Evolutionary conservation across 352 stramenopile genomes (phyloP), one percentile per base, ranked within the genome.

Genomic region (Plasmopara viticola): DNA sequence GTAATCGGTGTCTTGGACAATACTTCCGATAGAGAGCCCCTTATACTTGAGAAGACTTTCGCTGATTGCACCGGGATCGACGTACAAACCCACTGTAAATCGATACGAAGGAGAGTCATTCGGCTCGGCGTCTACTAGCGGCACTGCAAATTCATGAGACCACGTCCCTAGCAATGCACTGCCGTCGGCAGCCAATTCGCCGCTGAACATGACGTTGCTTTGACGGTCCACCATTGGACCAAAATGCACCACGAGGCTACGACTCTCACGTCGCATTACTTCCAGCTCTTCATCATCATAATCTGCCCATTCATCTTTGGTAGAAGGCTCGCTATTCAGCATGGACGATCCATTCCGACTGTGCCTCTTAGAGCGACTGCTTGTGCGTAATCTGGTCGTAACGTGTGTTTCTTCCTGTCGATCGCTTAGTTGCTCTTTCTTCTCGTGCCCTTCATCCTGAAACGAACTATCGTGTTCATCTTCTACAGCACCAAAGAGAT

Each of bases 1-100:
- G 52, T 87, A 92, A 53, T 92, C 73, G 0, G 75, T 78, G 44
- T 92, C 77, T 33, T 88, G 73, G 0, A 87, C 51, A 35, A 92
- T 85, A 48, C 81, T 90, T 9, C 81, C 81, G 9, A 90, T 71
- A 0, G 78, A 90, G 9, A 90, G 53, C 0, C 81, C 81, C 55
- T 92, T 92, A 62, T 87, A 92, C 64, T 87, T 88, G 28, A 92
- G 65, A 38, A 92, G 56, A 14, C 66, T 66, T 42, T 87, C 77
- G 46, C 70, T 84, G 3, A 76, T 70, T 5, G 62, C 67, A 28
- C 67, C 73, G 6, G 81, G 70, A 47, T 92, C 78, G 17, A 76
- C 73, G 29, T 92, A 92, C 20, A 92, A 60, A 0, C 78, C 81
- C 10, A 87, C 64, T 0, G 74, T 73, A 25, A 86, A 78, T 14